Conservation (phyloP, 2,329 filamentous ascomycete species). For the Aspergillus sp. region DNA sequence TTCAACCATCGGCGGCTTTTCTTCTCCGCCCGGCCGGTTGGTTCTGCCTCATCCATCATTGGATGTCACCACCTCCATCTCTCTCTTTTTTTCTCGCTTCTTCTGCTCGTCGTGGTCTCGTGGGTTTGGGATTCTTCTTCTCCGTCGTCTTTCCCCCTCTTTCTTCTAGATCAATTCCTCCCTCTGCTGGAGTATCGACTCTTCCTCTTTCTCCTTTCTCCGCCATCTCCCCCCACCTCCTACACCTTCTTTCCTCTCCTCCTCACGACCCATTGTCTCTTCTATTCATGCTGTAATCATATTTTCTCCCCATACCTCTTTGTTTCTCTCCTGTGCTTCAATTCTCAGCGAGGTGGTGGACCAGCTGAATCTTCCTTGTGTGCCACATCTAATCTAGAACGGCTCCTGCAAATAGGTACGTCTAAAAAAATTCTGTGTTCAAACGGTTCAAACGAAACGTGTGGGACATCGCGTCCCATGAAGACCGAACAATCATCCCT, state of each 20-base stretch:
- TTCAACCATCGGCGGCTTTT: constrained; percentile 29
- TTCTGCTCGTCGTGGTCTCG: not conserved
- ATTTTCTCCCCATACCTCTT: not conserved
- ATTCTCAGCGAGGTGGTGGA: too few species aligned
- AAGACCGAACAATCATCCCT: too few species aligned
- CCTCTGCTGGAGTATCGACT: constrained; percentile 16
- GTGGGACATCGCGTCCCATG: too few species aligned
- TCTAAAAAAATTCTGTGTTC: not conserved
- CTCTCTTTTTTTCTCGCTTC: not conserved
- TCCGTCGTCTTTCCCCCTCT: not conserved
- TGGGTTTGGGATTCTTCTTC: not conserved
- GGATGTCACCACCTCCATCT: not conserved
- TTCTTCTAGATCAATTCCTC: constrained; percentile 3
- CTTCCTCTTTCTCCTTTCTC: constrained; percentile 7
- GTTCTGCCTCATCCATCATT: not conserved
- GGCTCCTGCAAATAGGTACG: too few species aligned
- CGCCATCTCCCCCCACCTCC: constrained; percentile 7
- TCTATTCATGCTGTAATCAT: constrained; percentile 15
- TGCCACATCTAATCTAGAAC: too few species aligned
- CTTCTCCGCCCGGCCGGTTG: constrained; percentile 17
- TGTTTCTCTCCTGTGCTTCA: not conserved
- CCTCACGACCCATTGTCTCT: constrained; percentile 20
- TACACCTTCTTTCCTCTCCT: constrained; percentile 4
- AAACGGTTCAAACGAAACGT: too few species aligned
- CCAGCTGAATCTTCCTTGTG: too few species aligned